Base-by-base conservation (phyloP, 2,329 filamentous ascomycete genomes). In the Bipolaris oryzae region DNA sequence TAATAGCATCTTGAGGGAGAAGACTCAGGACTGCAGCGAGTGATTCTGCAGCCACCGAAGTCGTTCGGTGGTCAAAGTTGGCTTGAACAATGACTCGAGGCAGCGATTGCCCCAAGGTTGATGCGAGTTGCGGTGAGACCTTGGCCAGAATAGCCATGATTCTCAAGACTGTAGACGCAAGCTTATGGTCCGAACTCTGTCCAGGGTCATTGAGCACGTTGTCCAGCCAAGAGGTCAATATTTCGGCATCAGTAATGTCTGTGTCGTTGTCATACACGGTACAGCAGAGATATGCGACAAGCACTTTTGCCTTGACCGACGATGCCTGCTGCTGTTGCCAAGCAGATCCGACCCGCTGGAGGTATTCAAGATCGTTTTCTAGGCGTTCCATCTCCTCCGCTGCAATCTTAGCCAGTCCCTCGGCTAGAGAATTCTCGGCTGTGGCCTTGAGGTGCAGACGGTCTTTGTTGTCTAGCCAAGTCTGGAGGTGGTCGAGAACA, bases 1-100 rank as follows among this genome's bases (percentile, higher is more conserved):
- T 98, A 34, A 96, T 85, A 34, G 92, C 89, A 79, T 99, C 95
- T 67, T 96, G 90, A 1, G 95, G 96, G 11, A 98, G 83, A 68
- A 89, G 83, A 64, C 88, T 89, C 53, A 99, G 80, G 16, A 96
- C 87, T 63, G 88, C 89, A 2, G 93, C 92, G 33, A 99, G 81
- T 66, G 90, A 95, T 63, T 87, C 87, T n/a, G 93, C 92, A 25
- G 94, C 94, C 33, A 94, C 84, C 1, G 82, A 83, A 41, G 95
- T 88, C 11, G 87, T 91, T 25, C 85, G 80, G 15, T 86, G 84
- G 53, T 86, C 85, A 34, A 91, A 87, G 18, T 87, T 85, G 52
- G 90, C 89, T 73, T 96, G 92, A 0, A 97, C 91, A 57, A 99
- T 91, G 65, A 96, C 92, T 39, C 91, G 86, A 41, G 96, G 89